Percentiles rank a stretch among this genome's conserved stretches.
phyloP scores from a whole-genome alignment of 148 eudicot genomes.

The Cornus kousa region DNA sequence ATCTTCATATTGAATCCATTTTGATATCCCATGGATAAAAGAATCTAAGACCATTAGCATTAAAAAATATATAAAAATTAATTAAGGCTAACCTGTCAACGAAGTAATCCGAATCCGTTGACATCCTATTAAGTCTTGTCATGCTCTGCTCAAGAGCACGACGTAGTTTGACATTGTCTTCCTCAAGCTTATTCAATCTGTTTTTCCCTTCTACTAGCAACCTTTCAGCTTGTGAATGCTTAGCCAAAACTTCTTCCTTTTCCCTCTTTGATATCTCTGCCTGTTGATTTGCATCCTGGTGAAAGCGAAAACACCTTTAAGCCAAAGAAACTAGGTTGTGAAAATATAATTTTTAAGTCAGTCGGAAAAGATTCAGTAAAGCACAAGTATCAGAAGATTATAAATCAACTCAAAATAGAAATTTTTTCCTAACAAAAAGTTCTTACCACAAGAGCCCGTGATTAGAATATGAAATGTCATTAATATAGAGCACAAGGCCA shows the following conservation, averaged over 20 bases:
- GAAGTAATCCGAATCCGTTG: constrained; percentile 88
- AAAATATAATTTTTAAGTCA: background rate
- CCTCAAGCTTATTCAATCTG: constrained; percentile 82
- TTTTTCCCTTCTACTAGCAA: constrained; percentile 55
- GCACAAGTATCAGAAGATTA: constrained; percentile 25
- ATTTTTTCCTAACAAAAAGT: background rate
- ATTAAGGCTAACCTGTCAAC: constrained; percentile 76
- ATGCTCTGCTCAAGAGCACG: constrained; percentile 99
- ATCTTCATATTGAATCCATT: background rate
- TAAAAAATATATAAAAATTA: background rate
- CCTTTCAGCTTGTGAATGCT: constrained; percentile 67
- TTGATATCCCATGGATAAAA: background rate
- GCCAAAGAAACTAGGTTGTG: background rate
- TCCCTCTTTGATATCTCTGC: constrained; percentile 57
- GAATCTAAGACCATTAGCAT: background rate
- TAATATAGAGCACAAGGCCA: background rate
- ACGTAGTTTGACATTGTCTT: constrained; percentile 85
- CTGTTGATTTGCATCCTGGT: constrained; percentile 71
- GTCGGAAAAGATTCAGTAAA: constrained; percentile 34
- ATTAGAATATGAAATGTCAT: background rate
- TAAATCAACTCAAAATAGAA: background rate
- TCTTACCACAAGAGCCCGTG: background rate
- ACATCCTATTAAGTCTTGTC: constrained; percentile 96
- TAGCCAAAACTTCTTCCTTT: constrained; percentile 58
- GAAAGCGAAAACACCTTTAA: constrained; percentile 16